Percentiles rank a stretch among this genome's conserved stretches.
phyloP scores from a whole-genome alignment of 2,329 filamentous ascomycete genomes.

The Celoporthe dispersa region DNA sequence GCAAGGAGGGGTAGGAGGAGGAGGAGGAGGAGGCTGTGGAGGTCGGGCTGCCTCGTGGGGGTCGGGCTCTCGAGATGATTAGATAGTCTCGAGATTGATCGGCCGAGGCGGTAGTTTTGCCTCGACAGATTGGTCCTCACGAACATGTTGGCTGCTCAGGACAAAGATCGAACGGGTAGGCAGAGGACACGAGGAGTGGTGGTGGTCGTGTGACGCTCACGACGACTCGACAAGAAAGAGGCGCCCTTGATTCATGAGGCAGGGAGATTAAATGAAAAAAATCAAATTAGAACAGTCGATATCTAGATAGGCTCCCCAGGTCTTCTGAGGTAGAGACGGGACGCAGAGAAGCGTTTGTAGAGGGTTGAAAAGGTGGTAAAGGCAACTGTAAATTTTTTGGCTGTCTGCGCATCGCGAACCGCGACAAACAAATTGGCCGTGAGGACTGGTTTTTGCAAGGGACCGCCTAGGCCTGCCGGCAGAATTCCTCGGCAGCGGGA shows the following conservation, averaged over 20 bases:
- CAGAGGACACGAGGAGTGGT: too few relatives aligned
- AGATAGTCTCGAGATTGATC: conserved; percentile 24
- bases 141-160: conserved; percentile 38
- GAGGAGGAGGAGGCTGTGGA: background rate
- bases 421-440: background rate
- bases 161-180: conserved; percentile 28
- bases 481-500: background rate
- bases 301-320: background rate
- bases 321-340: background rate
- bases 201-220: conserved; percentile 18
- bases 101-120: conserved; percentile 36
- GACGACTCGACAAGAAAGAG: conserved; percentile 16
- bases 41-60: conserved; percentile 3
- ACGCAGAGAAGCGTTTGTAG: background rate
- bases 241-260: conserved; percentile 22
- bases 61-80: conserved; percentile 14
- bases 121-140: conserved; percentile 37
- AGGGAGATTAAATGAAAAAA: background rate
- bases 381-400: background rate
- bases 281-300: background rate
- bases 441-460: background rate
- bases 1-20: background rate
- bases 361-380: background rate
- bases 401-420: background rate
- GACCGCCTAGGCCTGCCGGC: background rate